Base-by-base conservation (phyloP, 176 grass and related monocot species). In the Typha latifolia region DNA sequence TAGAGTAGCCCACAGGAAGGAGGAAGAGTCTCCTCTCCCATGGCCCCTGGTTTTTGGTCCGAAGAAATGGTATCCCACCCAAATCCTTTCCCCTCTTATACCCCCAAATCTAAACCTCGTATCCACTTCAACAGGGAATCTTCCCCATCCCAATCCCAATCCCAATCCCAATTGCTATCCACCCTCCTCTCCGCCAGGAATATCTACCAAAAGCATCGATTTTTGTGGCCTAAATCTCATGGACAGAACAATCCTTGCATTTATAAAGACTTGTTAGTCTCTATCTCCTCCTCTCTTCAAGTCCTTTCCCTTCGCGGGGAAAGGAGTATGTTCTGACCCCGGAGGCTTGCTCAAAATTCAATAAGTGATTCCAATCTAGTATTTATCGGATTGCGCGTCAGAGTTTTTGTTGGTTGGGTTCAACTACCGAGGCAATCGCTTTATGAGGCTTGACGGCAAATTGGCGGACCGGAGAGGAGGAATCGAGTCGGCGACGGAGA, bases 31-130 rank as follows among this genome's bases (percentile, higher is more conserved):
- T 43, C 37, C 1, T 9, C 37, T 43, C 8, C 9, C 63, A 59
- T 59, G 53, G 53, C 53, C 64, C 73, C 73, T 61, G 73, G 73
- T 76, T 76, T 76, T 76, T 52, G 7, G 6, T 32, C 49, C 63
- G 32, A 11, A 47, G 19, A 61, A 59, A 67, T 47, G 27, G 19
- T 59, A 50, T n/a, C 3, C 34, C 20, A 59, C 37, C 53, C 53
- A 59, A 6, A 59, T 6, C 5, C 1, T 9, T 19, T 19, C 53
- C 53, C 53, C 18, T 19, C n/a, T 22, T 59, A 19, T 31, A 50
- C 29, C 49, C 47, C 26, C 48, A 16, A 29, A 12, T 32, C 12
- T 16, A 48, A 19, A 15, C 2, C 48, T 32, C 48, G 37, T 43
- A 43, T 43, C 9, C 37, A 43, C 37, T 43, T 1, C 37, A 43